phyloP scores from a whole-genome alignment of 2,329 filamentous ascomycete genomes.

The Ophiostoma quercus region DNA sequence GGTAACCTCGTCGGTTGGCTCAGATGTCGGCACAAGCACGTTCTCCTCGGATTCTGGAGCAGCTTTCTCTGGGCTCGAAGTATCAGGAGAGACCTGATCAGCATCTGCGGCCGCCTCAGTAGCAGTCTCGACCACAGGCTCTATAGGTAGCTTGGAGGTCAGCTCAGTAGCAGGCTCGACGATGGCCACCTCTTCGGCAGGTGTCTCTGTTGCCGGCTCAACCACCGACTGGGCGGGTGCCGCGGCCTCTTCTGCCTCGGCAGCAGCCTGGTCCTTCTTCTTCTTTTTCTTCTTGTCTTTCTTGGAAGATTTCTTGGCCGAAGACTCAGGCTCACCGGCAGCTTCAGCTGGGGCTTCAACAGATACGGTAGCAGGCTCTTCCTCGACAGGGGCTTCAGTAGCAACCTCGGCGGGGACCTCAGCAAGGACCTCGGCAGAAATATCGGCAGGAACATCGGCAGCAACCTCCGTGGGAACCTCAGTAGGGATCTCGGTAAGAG shows the following conservation, averaged over 20 bases:
- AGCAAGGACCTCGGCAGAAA: background rate
- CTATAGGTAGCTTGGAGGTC: background rate
- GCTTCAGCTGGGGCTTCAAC: background rate
- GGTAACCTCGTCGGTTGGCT: background rate
- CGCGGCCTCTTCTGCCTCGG: background rate
- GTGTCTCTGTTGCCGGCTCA: background rate
- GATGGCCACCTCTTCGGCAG: background rate
- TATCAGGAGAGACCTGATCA: background rate
- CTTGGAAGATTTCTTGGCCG: background rate
- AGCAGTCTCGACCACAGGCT: background rate
- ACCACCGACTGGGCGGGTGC: background rate
- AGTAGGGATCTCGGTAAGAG: background rate
- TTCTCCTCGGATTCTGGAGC: background rate
- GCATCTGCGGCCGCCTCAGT: background rate
- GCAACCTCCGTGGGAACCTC: background rate
- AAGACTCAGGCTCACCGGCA: background rate
- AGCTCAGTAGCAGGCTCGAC: background rate
- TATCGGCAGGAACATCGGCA: background rate
- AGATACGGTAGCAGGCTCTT: background rate
- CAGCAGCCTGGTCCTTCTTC: background rate
- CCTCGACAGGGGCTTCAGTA: background rate
- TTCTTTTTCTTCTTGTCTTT: constrained; percentile 6
- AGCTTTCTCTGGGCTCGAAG: background rate
- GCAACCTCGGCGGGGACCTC: background rate
- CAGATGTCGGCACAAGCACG: background rate